These are phyloP conservation scores for Rhododendron williamsianum DNA, from an alignment of 148 eudicot species.

Conservation along the genomic window DNA sequence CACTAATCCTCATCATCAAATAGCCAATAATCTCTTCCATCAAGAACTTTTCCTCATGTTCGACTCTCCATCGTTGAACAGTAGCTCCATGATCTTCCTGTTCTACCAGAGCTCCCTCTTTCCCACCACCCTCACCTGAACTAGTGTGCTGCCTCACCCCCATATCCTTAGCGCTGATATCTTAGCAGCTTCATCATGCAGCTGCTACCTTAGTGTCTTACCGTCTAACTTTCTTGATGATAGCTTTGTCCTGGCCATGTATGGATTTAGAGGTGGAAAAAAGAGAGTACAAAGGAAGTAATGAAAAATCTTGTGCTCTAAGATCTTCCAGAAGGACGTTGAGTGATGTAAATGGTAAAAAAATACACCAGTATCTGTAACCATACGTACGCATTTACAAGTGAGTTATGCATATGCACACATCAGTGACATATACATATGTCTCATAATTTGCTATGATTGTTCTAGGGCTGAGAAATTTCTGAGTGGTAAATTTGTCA, in stretches of 20 bases:
- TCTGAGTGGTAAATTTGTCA: not conserved
- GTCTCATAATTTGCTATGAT: not conserved
- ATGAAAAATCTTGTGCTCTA: not conserved
- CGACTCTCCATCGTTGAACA: not conserved
- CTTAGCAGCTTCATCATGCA: not conserved
- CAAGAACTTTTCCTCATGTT: not conserved
- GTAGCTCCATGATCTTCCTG: not conserved
- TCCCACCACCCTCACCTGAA: not conserved
- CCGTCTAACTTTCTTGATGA: not conserved
- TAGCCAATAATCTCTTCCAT: not conserved
- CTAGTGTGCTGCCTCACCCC: not conserved
- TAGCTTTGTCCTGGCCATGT: not conserved
- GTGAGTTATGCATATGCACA: not conserved
- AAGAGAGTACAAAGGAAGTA: not conserved
- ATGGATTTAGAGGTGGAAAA: not conserved
- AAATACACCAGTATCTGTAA: too few species aligned
- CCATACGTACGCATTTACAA: not conserved
- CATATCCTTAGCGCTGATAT: not conserved
- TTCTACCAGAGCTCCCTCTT: not conserved
- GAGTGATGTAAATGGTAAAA: not conserved
- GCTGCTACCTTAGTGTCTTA: not conserved
- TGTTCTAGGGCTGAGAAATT: not conserved
- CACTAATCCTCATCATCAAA: not conserved
- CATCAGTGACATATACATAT: not conserved
- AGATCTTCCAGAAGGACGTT: not conserved